A percentile compares a stretch with the other conserved stretches of the same genome.
Evolutionary conservation across 2,329 filamentous ascomycete genomes (phyloP).

Genomic region (Fusarium sp.): DNA sequence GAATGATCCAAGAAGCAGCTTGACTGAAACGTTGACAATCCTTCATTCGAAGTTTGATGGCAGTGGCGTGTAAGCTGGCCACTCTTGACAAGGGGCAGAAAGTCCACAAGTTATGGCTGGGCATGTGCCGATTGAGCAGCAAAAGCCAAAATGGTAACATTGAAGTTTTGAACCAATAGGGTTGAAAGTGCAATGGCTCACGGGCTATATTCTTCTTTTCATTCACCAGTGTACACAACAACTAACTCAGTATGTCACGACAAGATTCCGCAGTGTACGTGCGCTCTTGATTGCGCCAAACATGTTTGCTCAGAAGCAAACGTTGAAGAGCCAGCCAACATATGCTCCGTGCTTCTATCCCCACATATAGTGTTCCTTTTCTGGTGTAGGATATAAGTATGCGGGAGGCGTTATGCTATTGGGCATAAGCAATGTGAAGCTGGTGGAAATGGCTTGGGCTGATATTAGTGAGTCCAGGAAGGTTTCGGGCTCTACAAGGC

Average conservation of each 20-base stretch:
- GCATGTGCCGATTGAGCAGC: constrained; percentile 17
- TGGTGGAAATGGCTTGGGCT: constrained; percentile 23
- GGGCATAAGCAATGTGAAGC: constrained; percentile 19
- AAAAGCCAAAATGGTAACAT: constrained; percentile 15
- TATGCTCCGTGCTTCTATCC: constrained; percentile 31
- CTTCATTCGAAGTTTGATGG: background rate
- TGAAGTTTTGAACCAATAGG: constrained; percentile 8
- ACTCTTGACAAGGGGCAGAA: constrained; percentile 24
- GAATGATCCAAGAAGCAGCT: constrained; percentile 14
- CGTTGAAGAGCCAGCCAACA: constrained; percentile 14
- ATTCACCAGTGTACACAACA: background rate
- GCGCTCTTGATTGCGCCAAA: background rate
- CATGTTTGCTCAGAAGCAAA: constrained; percentile 34
- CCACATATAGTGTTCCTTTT: constrained; percentile 11
- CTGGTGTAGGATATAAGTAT: background rate
- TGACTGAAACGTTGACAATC: background rate
- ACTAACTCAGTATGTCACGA: background rate
- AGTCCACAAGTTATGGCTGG: constrained; percentile 5
- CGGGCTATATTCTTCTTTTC: constrained; percentile 8
- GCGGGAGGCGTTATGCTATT: background rate
- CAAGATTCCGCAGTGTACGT: background rate
- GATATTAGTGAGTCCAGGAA: constrained; percentile 1
- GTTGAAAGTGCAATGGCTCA: background rate
- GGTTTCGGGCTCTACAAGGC: constrained; percentile 10
- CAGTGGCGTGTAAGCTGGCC: constrained; percentile 16